Base-by-base conservation (phyloP, 768 basidiomycete genomes). In the Podaxis carcinomalis region DNA sequence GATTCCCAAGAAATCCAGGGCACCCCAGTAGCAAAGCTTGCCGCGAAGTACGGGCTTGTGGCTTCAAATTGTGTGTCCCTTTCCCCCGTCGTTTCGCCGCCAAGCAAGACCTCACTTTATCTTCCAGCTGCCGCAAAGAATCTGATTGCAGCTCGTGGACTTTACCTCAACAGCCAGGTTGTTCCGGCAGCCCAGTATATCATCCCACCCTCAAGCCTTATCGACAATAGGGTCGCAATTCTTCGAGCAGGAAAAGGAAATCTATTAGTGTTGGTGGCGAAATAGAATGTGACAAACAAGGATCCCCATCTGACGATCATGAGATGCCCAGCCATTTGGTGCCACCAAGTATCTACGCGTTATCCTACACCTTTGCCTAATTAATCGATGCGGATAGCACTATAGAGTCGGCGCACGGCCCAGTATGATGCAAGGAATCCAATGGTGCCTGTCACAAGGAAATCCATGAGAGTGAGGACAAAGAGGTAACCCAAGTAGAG, bases 401-500 rank as follows among this genome's bases (percentile, higher is more conserved):
- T 82, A 71, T 98, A 98, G 60, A 98, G 73, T 73, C 78, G 83
- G 62, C 90, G 81, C 44, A 97, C 83, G n/a, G 92, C 92, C 88
- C 92, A 95, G 66, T 94, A 95, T 4, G 89, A 85, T 21, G 93
- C 90, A 42, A 95, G 78, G 79, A 95, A 97, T 9, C 95, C 95
- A 65, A 97, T 93, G 10, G 92, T 90, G 40, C 93, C 92, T 57
- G 93, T 93, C 58, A 94, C 80, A 25, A 98, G 78, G 81, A 96
- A 98, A 69, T 92, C 85, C 35, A 96, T 76, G n/a, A 93, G 69
- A 14, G 86, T 84, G 58, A 98, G 80, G 44, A 97, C 79, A 69
- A 90, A 79, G 61, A 98, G 79, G 74, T 98, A 98, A 28, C 96
- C 95, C 32, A 98, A 80, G 76, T 95, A 98, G 23, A 98, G 80